Conservation (phyloP, 495 filamentous ascomycete genomes). For the Neurospora sp. region DNA sequence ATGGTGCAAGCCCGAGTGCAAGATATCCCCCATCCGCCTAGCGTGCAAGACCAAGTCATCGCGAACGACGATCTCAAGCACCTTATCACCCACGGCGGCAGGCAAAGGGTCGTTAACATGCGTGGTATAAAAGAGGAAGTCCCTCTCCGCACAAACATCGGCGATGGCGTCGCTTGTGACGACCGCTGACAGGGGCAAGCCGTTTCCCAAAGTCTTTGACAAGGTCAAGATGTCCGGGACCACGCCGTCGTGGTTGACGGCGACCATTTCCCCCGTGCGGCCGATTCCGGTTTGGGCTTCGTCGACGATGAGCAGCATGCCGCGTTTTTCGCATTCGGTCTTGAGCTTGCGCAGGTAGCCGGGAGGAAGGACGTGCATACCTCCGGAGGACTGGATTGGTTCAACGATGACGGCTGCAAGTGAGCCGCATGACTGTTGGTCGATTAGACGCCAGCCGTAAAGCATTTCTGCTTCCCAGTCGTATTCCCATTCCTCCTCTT, state of each 20-base stretch:
- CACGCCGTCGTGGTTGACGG: conserved; percentile 36
- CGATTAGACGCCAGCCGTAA: conserved; percentile 42
- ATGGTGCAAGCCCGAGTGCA: conserved; percentile 31
- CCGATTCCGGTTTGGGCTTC: conserved; percentile 47
- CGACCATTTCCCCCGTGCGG: conserved; percentile 40
- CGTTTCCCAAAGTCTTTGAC: conserved; percentile 45
- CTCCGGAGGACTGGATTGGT: conserved; percentile 41
- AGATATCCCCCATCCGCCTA: conserved; percentile 25
- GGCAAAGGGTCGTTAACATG: conserved; percentile 46
- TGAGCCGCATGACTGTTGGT: conserved; percentile 41
- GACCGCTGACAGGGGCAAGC: conserved; percentile 41
- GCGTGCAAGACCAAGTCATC: conserved; percentile 36
- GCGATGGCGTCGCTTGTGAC: conserved; percentile 40
- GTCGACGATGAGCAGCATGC: conserved; percentile 45
- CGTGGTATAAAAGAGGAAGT: conserved; percentile 30
- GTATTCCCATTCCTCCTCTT: conserved; percentile 38
- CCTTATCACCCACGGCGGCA: conserved; percentile 44
- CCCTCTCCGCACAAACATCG: conserved; percentile 22
- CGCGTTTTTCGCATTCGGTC: conserved; percentile 36
- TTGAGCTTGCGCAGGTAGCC: conserved; percentile 39
- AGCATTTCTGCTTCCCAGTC: conserved; percentile 49
- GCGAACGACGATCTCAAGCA: conserved; percentile 44
- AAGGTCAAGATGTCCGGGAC: conserved; percentile 44
- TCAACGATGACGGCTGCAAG: conserved; percentile 47
- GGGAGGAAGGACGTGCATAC: conserved; percentile 35